Evolutionary conservation across 352 stramenopile genomes (phyloP), one percentile per base, ranked within the genome.

Genomic region (Nothophytophthora sp.): DNA sequence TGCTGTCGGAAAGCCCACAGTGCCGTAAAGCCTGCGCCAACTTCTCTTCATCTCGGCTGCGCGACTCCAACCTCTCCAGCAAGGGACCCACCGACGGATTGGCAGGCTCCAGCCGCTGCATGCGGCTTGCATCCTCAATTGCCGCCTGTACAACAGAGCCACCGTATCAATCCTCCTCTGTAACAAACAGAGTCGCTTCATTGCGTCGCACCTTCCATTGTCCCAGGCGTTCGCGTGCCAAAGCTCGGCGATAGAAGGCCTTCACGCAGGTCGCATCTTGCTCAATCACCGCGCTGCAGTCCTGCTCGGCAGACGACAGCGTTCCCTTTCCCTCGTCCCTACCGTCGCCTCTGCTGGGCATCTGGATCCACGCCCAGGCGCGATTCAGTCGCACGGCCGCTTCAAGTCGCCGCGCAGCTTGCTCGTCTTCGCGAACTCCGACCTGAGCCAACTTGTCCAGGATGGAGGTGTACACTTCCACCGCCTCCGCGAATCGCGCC

Each of bases 191-290:
- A 12, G 0, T 25, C 13, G 15, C 18, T 13, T 13, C 5, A 41
- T 10, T 11, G 18, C 29, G 34, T 16, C 36, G 15, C 55, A 88
- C 74, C 70, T 69, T 67, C 12, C 68, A 52, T 19, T 95, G 74
- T 12, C 76, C 77, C 32, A 97, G 48, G 22, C 73, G 79, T 25
- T 93, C 74, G 42, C 77, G 63, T 6, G 84, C 88, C 13, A 94
- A 38, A 1, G 89, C 89, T 24, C 90, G 72, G 7, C 95, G 71
- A 52, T 97, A 98, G 5, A 92, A 67, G 0, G 90, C 92, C 65
- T 98, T 98, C 25, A 97, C 72, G 55, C 91, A 90, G 4, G 38
- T 50, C 0, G 56, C n/a, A 13, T 97, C 77, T 22, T 79, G 68
- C 6, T 40, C 15, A 5, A 98, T 57, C 12, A 82, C 89, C 3